These are phyloP conservation scores for Phytophthora kernoviae DNA, from an alignment of 352 stramenopile genomes.

Conservation along the genomic window DNA sequence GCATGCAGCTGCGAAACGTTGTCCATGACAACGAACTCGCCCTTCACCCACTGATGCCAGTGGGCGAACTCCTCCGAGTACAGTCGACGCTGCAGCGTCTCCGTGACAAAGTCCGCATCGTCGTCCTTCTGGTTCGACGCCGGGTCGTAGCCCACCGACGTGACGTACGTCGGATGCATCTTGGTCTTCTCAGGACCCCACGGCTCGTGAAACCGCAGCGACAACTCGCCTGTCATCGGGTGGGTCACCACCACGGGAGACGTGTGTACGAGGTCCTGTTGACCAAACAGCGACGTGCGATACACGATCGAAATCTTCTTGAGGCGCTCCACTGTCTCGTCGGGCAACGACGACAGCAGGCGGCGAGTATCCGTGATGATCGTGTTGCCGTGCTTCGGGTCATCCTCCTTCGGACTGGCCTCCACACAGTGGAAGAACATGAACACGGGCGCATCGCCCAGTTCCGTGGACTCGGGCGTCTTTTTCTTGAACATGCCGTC, in stretches of 20 bases:
- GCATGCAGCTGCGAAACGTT: slow-evolving; percentile 28
- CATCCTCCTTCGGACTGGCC: slow-evolving; percentile 15
- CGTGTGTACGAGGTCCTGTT: slow-evolving; percentile 10
- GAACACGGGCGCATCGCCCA: slow-evolving; percentile 24
- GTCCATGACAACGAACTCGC: slow-evolving; percentile 27
- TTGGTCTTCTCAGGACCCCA: slow-evolving; percentile 29
- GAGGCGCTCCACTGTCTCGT: slow-evolving; percentile 22
- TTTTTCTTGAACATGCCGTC: slow-evolving; percentile 34
- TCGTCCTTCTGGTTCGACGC: slow-evolving; percentile 20
- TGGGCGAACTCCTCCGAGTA: slow-evolving; percentile 20
- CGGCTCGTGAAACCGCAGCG: slow-evolving; percentile 19
- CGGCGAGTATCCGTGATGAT: slow-evolving; percentile 30
- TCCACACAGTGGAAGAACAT: slow-evolving; percentile 31
- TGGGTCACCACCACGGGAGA: slow-evolving; percentile 21
- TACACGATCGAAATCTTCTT: slow-evolving; percentile 26
- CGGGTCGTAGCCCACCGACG: slow-evolving; percentile 21
- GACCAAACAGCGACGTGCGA: slow-evolving; percentile 16
- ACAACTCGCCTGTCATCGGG: slow-evolving; percentile 19
- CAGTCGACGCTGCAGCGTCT: slow-evolving; percentile 18
- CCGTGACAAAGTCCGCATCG: slow-evolving; percentile 17
- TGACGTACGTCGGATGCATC: slow-evolving; percentile 31
- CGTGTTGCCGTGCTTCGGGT: slow-evolving; percentile 28
- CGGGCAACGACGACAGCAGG: slow-evolving; percentile 15
- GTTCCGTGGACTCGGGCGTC: slow-evolving; percentile 22
- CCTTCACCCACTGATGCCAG: slow-evolving; percentile 26